phyloP scores from a whole-genome alignment of 345 rosid species.

The Eucalyptus erythrocorys region DNA sequence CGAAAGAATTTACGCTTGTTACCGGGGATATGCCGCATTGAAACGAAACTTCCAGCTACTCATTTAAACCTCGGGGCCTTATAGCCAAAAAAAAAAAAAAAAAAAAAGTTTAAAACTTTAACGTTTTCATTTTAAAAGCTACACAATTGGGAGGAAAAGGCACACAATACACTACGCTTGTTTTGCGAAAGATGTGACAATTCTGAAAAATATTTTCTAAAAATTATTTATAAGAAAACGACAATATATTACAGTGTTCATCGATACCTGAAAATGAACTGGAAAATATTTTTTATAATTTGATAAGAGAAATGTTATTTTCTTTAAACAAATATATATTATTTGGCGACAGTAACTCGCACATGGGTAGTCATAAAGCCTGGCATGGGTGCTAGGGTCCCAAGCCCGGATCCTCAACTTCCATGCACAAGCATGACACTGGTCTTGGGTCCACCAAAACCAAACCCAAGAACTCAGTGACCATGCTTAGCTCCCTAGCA shows the following conservation, averaged over 20 bases:
- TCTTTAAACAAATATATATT: no score
- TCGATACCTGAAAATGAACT: accelerated
- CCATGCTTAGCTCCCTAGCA: background rate
- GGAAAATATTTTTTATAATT: no score
- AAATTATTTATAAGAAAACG: no score
- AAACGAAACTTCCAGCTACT: background rate
- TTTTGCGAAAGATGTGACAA: no score
- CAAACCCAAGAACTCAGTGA: background rate
- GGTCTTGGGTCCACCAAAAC: background rate
- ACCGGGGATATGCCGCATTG: background rate
- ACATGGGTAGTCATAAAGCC: background rate
- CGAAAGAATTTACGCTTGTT: background rate
- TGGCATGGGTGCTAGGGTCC: accelerated
- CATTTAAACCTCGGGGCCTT: background rate
- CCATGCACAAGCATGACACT: accelerated
- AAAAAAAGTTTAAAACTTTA: background rate
- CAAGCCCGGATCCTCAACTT: background rate
- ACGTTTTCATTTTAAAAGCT: background rate
- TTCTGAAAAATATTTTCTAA: no score
- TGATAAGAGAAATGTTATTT: no score
- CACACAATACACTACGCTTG: accelerated
- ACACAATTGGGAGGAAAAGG: background rate
- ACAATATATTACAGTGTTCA: no score
- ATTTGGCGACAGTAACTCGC: accelerated
- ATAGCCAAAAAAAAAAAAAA: background rate